phyloP scores from a whole-genome alignment of 2,329 filamentous ascomycete species.

The Lasiodiplodia hormozganensis region DNA sequence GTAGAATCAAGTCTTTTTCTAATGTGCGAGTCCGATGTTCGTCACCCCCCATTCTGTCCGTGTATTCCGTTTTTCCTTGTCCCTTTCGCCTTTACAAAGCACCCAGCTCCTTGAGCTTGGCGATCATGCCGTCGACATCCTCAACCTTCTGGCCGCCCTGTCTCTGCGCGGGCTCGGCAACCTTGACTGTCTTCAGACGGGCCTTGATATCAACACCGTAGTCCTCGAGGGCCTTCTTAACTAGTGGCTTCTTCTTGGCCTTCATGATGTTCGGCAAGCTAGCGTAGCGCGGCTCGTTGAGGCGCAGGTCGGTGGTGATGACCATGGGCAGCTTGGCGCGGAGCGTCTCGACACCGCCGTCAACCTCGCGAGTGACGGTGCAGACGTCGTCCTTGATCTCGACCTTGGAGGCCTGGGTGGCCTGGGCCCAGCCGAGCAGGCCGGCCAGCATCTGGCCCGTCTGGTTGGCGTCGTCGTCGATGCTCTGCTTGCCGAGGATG shows the following conservation, averaged over 20 bases:
- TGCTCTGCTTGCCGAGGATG: constrained; percentile 95
- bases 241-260: constrained; percentile 99
- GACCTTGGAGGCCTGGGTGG: constrained; percentile 89
- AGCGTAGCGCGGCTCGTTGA: constrained; percentile 95
- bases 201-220: constrained; percentile 73
- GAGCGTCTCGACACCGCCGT: constrained; percentile 92
- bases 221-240: constrained; percentile 87
- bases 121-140: constrained; percentile 92
- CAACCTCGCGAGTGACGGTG: constrained; percentile 87
- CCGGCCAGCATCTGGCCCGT: constrained; percentile 98
- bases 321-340: constrained; percentile 86
- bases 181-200: constrained; percentile 88
- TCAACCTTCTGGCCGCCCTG: constrained; percentile 97
- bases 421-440: constrained; percentile 89
- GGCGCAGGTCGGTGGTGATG: constrained; percentile 89
- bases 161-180: constrained; percentile 83
- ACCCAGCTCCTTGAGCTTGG: constrained; percentile 94
- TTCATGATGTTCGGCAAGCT: constrained; percentile 99
- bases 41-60: not conserved
- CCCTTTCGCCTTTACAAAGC: constrained; percentile 67
- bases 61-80: not conserved
- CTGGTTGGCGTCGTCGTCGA: constrained; percentile 94
- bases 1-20: constrained; percentile 3
- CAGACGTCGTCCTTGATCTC: constrained; percentile 73
- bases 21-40: not conserved